Evolutionary conservation across 2,329 filamentous ascomycete genomes (phyloP), one percentile per base, ranked within the genome.

Genomic region (Teratosphaeriaceae sp.): DNA sequence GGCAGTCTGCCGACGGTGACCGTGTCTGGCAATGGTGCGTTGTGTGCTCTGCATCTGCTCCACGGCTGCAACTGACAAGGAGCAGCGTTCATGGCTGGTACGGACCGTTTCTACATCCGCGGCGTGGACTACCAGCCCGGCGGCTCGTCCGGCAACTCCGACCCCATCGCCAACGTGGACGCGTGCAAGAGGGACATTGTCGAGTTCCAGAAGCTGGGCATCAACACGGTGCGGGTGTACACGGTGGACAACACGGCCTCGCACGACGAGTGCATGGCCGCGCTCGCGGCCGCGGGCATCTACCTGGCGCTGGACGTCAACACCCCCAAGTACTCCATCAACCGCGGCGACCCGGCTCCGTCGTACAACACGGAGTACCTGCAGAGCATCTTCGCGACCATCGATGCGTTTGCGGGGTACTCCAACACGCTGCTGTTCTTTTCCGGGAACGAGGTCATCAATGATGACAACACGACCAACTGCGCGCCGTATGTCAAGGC

Each of bases 191-290:
- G 88, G 52, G 88, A 94, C 61, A 84, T 95, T 55, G 68, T 70
- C 40, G 74, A 87, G 63, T 94, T 95, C 79, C 78, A 86, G 72
- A 78, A 88, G 53, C 75, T 96, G 39, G 88, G 88, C 38, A 72
- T 95, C 69, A 96, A 96, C 74, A 88, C 88, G 20, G 75, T 96
- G 61, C 88, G 89, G 66, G 85, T 95, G 49, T 96, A 95, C 76
- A 88, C 84, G 13, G 82, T 94, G 54, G 89, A 96, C 73, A 95
- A 95, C 76, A 82, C 81, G 39, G 70, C 74, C 55, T 69, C 83
- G 65, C 89, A 96, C 69, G 82, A 89, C 57, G 76, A 80, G 49
- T 96, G 89, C 74, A 96, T 96, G 89, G 71, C 75, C 47, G 74
- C 77, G 35, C 75, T 95, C 48, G 82, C 80, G 40, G 84, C 85